Conservation (phyloP, 305 asterid species). For the Rubia occidens region DNA sequence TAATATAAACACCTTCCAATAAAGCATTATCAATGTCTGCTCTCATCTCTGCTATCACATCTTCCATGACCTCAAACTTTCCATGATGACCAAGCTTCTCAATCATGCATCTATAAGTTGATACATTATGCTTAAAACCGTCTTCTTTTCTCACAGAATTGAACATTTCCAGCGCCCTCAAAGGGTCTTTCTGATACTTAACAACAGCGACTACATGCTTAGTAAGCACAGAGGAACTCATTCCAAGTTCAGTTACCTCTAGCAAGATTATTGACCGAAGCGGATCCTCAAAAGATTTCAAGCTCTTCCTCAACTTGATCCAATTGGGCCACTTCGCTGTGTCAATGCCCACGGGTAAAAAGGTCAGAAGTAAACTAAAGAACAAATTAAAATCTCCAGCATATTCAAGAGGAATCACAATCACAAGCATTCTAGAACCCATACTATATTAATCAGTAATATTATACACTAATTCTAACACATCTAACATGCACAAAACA, state of each 20-base stretch:
- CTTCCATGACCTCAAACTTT: constrained; percentile 77
- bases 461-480: background rate
- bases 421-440: background rate
- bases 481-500: background rate
- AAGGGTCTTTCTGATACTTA: constrained; percentile 61
- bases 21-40: constrained; percentile 35
- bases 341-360: background rate
- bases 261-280: constrained; percentile 16
- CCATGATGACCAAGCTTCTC: constrained; percentile 72
- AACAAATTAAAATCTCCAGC: background rate
- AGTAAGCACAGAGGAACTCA: constrained; percentile 49
- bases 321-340: background rate
- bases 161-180: constrained; percentile 82
- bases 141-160: constrained; percentile 61
- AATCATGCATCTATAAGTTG: constrained; percentile 62
- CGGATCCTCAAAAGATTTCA: constrained; percentile 17
- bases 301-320: background rate
- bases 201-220: constrained; percentile 84
- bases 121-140: constrained; percentile 58
- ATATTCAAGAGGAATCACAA: background rate
- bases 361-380: background rate
- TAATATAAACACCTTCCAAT: constrained; percentile 73
- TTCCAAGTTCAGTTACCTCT: constrained; percentile 18
- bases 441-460: background rate
- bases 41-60: constrained; percentile 55